phyloP scores from a whole-genome alignment of 768 basidiomycete genomes.

The Leccinum disarticulatum region DNA sequence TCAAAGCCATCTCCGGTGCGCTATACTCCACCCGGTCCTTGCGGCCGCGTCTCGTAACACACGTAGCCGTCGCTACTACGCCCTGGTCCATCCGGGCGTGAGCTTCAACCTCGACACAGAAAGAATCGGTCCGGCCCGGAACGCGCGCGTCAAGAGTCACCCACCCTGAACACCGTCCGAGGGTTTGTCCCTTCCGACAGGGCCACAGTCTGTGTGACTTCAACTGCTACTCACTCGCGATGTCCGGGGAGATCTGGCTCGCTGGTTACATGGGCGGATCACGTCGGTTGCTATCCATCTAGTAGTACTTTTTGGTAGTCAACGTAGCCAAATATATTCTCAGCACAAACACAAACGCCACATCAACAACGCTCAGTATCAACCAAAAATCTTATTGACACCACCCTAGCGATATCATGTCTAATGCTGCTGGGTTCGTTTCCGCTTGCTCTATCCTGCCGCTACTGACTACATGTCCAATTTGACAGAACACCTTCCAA shows the following conservation, averaged over 20 bases:
- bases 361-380: background rate
- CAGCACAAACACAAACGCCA: constrained; percentile 2
- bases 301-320: background rate
- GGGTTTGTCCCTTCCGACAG: background rate
- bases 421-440: constrained; percentile 27
- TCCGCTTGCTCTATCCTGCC: too few species aligned
- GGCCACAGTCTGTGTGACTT: too few species aligned
- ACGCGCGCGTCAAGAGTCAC: background rate
- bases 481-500: constrained; percentile 18
- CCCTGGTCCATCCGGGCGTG: background rate
- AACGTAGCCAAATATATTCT: background rate
- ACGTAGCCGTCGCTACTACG: background rate
- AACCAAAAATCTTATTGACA: background rate
- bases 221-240: background rate
- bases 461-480: background rate
- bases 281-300: constrained; percentile 1
- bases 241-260: background rate
- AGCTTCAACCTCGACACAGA: background rate
- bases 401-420: constrained; percentile 18
- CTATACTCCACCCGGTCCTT: background rate
- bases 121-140: background rate
- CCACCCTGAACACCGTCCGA: background rate
- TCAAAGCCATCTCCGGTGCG: background rate
- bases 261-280: constrained; percentile 5
- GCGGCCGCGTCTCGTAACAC: background rate